Percentiles rank a stretch among this genome's conserved stretches.
Conservation (phyloP, 441 rosid genomes). For the Dalechampia spathulata region DNA sequence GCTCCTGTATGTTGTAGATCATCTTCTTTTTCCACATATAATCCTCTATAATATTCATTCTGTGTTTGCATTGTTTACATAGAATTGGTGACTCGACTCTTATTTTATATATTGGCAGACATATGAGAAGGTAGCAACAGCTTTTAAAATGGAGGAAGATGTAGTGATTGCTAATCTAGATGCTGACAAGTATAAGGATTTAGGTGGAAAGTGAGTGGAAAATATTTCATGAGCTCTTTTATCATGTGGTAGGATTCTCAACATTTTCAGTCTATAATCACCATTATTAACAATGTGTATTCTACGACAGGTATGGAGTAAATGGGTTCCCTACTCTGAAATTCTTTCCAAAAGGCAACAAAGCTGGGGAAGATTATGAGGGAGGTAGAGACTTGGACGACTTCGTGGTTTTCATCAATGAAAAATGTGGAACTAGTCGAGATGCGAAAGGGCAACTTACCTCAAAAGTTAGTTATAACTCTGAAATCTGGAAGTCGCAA, state of each 20-base stretch:
- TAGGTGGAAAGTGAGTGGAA: constrained; percentile 70
- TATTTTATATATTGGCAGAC: constrained; percentile 34
- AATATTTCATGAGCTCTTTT: not conserved
- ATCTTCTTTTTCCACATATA: no score
- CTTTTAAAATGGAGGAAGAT: constrained; percentile 60
- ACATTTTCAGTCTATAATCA: not conserved
- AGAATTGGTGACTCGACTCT: not conserved
- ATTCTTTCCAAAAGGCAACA: constrained; percentile 82
- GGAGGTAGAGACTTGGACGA: constrained; percentile 85
- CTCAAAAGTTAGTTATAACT: constrained; percentile 45
- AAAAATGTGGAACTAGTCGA: constrained; percentile 71
- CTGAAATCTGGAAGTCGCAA: not conserved
- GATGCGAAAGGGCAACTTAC: constrained; percentile 83
- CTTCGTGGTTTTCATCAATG: constrained; percentile 77
- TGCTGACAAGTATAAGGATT: constrained; percentile 73
- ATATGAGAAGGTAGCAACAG: constrained; percentile 87
- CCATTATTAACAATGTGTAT: constrained; percentile 3
- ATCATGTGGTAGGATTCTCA: not conserved
- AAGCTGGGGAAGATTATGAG: constrained; percentile 91
- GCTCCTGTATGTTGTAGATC: constrained; percentile 62
- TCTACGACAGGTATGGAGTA: constrained; percentile 64
- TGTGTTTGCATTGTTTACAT: not conserved
- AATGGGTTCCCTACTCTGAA: constrained; percentile 91
- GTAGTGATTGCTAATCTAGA: constrained; percentile 88
- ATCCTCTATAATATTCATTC: no score